Evolutionary conservation across 1,284 basidiomycete species (phyloP), one percentile per base, ranked within the genome.

Genomic region (Takashimella koratensis): DNA sequence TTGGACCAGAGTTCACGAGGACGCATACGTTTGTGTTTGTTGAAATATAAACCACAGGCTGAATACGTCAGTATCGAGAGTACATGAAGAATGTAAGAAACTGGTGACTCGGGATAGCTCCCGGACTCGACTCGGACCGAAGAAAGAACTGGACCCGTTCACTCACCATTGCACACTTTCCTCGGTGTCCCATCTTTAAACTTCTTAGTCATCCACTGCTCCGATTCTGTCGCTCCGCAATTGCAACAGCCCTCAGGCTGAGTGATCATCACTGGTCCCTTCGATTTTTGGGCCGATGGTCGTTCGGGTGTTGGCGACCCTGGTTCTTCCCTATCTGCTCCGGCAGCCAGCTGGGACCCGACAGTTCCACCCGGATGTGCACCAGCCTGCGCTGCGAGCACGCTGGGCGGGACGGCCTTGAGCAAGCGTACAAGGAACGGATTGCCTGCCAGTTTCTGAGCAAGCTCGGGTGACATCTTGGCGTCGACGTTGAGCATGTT

Each of bases 31-130:
- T 72, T 72, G 49, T 72, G 60, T 45, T 71, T 62, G 57, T 75
- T 75, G 49, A 69, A 75, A 59, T 75, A 73, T 5, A 69, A 30
- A 0, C 72, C 74, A 40, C 74, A 75, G 11, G 66, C 70, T 74
- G 53, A 10, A n/a, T n/a, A n/a, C n/a, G 48, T 51, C 42, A 56
- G 56, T 16, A 2, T 13, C 46, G 4, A 8, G 10, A 36, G 30
- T 36, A 16, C n/a, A 16, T 16, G 30, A 10, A 24, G 44, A 23
- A 49, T n/a, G n/a, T n/a, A n/a, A n/a, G n/a, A n/a, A n/a, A n/a
- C n/a, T n/a, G n/a, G n/a, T n/a, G n/a, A n/a, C n/a, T n/a, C 47
- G n/a, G 13, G 3, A 43, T 21, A 43, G 16, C 13, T 11, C n/a
- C n/a, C 8, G 30, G 16, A 36, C 10, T 36, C 30, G 30, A 13